phyloP scores from a whole-genome alignment of 164 flowering plant species.

The Saururus chinensis region DNA sequence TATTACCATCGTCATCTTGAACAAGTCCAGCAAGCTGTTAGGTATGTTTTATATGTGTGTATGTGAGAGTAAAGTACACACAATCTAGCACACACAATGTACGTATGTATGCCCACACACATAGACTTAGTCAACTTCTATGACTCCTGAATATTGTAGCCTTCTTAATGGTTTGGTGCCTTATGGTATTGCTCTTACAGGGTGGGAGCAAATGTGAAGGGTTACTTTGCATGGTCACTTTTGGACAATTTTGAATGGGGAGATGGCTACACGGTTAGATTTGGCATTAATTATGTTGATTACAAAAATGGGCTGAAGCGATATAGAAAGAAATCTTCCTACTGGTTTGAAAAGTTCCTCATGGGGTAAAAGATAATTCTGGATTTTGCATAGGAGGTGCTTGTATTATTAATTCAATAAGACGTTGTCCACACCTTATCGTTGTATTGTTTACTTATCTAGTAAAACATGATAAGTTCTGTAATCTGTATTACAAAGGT shows the following conservation, averaged over 20 bases:
- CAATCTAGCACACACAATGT: no score
- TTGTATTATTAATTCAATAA: no score
- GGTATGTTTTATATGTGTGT: constrained; percentile 4
- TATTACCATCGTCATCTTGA: constrained; percentile 30
- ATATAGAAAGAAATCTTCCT: constrained; percentile 26
- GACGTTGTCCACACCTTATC: no score
- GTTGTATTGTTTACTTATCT: no score
- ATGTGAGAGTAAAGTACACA: not conserved
- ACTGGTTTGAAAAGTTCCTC: constrained; percentile 37
- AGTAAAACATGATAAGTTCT: no score
- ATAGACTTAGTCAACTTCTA: not conserved
- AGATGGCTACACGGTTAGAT: constrained; percentile 22
- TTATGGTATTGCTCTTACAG: constrained; percentile 6
- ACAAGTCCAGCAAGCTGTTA: constrained; percentile 17
- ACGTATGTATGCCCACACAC: not conserved
- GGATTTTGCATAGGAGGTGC: no score
- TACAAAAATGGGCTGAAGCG: constrained; percentile 21
- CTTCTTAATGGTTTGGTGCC: not conserved
- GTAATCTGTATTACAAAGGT: no score
- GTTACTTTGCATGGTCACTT: constrained; percentile 40
- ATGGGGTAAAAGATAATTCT: not conserved
- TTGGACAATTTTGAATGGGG: constrained; percentile 38
- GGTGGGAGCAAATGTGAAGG: constrained; percentile 28
- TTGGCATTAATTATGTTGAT: constrained; percentile 25
- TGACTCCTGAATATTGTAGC: not conserved